Evolutionary conservation across 306 rosid species (phyloP).

Genomic region (Medicago ruthenica): DNA sequence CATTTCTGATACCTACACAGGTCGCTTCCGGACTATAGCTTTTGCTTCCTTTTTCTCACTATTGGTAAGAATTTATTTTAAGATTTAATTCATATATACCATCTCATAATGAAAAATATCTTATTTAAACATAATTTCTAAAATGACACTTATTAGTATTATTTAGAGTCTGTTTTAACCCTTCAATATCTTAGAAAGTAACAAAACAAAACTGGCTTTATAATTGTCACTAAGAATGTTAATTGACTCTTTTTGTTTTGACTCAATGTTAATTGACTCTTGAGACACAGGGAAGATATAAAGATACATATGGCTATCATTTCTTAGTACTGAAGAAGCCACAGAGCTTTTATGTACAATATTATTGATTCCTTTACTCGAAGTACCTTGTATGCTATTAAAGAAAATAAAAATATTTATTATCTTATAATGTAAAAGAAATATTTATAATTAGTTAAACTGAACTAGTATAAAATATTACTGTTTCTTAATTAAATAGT

Average conservation of each 20-base stretch:
- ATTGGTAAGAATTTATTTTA: slow-evolving; percentile 44
- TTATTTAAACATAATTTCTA: too few species aligned
- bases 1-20: slow-evolving; percentile 75
- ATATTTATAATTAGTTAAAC: neutral
- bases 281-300: neutral
- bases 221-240: neutral
- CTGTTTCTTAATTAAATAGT: too few species aligned
- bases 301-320: neutral
- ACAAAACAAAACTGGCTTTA: neutral
- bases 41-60: slow-evolving; percentile 62
- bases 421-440: too few species aligned
- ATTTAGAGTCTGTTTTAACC: neutral
- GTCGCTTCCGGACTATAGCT: slow-evolving; percentile 84
- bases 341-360: neutral
- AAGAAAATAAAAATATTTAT: neutral
- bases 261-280: neutral
- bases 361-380: too few species aligned
- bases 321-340: neutral
- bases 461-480: too few species aligned
- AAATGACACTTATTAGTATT: too few species aligned
- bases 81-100: neutral
- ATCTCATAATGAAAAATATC: too few species aligned
- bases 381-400: neutral
- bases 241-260: neutral
- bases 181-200: neutral